Percentiles rank a stretch among this genome's conserved stretches.
Evolutionary conservation across 306 rosid genomes (phyloP).

Genomic region (Prunus mume): DNA sequence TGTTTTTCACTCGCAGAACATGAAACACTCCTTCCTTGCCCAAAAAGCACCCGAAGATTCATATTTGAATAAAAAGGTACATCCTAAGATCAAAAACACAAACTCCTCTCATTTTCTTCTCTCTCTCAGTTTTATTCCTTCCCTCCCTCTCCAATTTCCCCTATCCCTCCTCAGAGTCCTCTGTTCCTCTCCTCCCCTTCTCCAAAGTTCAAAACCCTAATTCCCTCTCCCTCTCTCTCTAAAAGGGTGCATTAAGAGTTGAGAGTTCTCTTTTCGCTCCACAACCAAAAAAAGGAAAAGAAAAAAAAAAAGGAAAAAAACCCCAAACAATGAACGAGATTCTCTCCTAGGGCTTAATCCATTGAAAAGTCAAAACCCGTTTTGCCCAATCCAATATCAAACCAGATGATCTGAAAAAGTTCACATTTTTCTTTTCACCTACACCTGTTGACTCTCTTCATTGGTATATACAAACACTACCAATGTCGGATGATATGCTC

Average conservation of each 20-base stretch:
- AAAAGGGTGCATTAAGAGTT: too few species aligned
- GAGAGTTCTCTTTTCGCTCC: not conserved
- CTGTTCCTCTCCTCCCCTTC: not conserved
- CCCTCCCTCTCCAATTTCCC: too few species aligned
- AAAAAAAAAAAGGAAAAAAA: not conserved
- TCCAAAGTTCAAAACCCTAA: slow-evolving; percentile 53
- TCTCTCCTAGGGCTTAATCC: not conserved
- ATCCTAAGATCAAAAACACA: not conserved
- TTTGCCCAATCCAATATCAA: slow-evolving; percentile 2
- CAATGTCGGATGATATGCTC: slow-evolving; percentile 94
- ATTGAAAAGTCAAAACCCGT: slow-evolving; percentile 21
- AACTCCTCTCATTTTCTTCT: not conserved
- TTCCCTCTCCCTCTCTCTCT: not conserved
- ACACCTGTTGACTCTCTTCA: not conserved
- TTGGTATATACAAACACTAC: not conserved
- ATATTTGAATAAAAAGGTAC: too few species aligned
- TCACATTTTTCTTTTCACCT: not conserved
- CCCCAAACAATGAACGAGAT: not conserved
- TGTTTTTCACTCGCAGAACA: not conserved
- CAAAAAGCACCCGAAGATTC: not conserved
- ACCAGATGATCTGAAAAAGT: slow-evolving; percentile 30
- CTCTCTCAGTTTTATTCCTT: too few species aligned
- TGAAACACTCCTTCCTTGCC: not conserved
- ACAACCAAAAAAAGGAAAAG: not conserved
- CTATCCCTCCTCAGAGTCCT: not conserved